These are phyloP conservation scores for Microsporum ferrugineum DNA, from an alignment of 2,329 filamentous ascomycete genomes.

Conservation along the genomic window DNA sequence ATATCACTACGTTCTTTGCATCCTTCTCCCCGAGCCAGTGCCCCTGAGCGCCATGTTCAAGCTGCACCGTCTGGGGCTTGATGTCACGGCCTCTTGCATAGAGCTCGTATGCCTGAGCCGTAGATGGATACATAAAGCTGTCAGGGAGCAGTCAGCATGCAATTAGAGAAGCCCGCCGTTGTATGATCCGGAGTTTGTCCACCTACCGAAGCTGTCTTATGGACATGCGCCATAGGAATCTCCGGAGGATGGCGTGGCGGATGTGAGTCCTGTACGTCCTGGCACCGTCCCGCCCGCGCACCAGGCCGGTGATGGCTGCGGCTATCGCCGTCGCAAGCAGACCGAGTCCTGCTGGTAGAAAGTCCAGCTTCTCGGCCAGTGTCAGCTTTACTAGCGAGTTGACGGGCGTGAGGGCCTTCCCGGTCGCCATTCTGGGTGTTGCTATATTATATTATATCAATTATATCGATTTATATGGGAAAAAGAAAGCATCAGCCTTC, in stretches of 20 bases:
- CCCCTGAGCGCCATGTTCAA: conserved; percentile 24
- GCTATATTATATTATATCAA: conserved; percentile 14
- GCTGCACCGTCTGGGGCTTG: conserved; percentile 21
- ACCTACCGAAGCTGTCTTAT: conserved; percentile 26
- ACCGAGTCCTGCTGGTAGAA: conserved; percentile 20
- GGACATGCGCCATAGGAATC: conserved; percentile 17
- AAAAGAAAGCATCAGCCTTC: too few species aligned
- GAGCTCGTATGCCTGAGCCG: conserved; percentile 19
- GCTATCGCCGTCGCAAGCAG: conserved; percentile 21
- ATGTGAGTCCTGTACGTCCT: conserved; percentile 28
- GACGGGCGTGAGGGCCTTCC: conserved; percentile 5
- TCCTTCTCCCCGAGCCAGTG: conserved; percentile 32
- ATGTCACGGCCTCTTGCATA: conserved; percentile 20
- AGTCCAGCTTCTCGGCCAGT: conserved; percentile 26
- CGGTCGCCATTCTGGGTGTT: conserved; percentile 15
- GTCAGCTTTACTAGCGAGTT: conserved; percentile 20
- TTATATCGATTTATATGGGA: too few species aligned
- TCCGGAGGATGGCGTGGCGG: conserved; percentile 22
- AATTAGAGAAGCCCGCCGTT: background rate
- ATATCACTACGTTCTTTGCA: conserved; percentile 30
- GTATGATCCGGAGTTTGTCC: background rate
- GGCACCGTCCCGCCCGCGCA: conserved; percentile 30
- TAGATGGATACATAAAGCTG: conserved; percentile 13
- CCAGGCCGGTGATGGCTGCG: conserved; percentile 26
- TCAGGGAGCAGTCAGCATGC: background rate